Evolutionary conservation across 257 asterid species (phyloP).

Genomic region (Nicotiana benthamiana): DNA sequence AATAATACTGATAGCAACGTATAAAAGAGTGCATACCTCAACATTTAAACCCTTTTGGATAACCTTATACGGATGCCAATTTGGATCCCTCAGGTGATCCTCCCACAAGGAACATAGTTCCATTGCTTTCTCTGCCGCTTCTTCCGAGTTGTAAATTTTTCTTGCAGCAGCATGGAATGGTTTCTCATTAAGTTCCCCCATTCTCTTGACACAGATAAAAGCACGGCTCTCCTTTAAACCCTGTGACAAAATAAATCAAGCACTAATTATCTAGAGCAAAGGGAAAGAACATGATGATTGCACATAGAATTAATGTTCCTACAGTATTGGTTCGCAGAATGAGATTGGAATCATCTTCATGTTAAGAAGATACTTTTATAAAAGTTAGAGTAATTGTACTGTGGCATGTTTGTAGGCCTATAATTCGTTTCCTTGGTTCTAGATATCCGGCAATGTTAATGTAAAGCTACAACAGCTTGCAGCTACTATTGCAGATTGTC

Average conservation of each 20-base stretch:
- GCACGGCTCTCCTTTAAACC: not conserved
- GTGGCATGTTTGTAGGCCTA: not conserved
- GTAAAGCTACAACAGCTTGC: not conserved
- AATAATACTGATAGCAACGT: not conserved
- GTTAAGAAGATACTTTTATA: not conserved
- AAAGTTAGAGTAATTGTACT: not conserved
- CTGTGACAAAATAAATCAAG: conserved; percentile 4
- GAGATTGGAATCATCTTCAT: not conserved
- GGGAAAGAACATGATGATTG: not conserved
- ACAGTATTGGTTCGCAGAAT: not conserved
- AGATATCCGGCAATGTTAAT: not conserved
- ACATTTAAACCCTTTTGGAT: conserved; percentile 1
- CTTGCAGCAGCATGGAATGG: conserved; percentile 12
- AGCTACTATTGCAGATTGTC: not conserved
- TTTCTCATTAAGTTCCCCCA: conserved; percentile 19
- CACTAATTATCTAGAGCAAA: not conserved
- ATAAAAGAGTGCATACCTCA: not conserved
- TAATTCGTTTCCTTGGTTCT: not conserved
- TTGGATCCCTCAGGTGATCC: conserved; percentile 11
- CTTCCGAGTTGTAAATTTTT: not conserved
- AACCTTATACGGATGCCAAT: conserved; percentile 20
- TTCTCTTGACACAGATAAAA: conserved; percentile 20
- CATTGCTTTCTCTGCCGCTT: conserved; percentile 9
- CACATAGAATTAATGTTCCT: not conserved
- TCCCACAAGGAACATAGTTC: conserved; percentile 19